Conservation (phyloP, 2,329 filamentous ascomycete genomes). For the Falciphora oryzae region DNA sequence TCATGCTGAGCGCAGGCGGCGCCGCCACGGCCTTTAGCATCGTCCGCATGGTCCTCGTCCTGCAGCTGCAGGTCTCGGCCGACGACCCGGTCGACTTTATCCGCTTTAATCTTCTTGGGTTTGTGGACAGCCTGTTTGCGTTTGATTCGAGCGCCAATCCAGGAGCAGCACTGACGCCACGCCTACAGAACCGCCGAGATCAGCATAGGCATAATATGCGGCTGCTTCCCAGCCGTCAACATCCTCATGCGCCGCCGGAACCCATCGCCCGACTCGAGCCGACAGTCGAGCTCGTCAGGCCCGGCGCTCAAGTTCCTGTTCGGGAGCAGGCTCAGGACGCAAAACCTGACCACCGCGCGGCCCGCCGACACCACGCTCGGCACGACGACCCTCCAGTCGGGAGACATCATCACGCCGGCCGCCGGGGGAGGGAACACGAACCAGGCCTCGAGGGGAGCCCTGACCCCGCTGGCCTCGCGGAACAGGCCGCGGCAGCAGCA, state of each 20-base stretch:
- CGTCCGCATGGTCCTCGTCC: neutral
- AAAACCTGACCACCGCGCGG: neutral
- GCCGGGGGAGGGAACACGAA: too few species aligned
- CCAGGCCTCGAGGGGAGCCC: too few species aligned
- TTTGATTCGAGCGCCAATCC: neutral
- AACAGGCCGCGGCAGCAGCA: too few species aligned
- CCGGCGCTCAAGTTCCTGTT: constrained; percentile 4
- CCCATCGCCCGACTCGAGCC: neutral
- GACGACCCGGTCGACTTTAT: constrained; percentile 7
- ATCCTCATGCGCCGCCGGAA: neutral
- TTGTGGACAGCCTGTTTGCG: neutral
- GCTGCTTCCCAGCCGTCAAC: constrained; percentile 6
- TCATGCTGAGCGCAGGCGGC: constrained; percentile 2
- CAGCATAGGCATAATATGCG: constrained; percentile 7
- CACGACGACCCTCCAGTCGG: too few species aligned
- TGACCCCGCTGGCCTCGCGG: too few species aligned
- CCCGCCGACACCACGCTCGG: too few species aligned
- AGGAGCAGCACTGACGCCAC: neutral
- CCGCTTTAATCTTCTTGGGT: constrained; percentile 7
- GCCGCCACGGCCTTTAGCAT: constrained; percentile 4
- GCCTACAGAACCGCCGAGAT: neutral
- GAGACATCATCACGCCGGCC: too few species aligned
- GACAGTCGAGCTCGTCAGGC: neutral
- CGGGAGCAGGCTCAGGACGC: constrained; percentile 4
- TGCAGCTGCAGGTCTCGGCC: neutral